Evolutionary conservation across 257 asterid genomes (phyloP).

Genomic region (Plectranthus barbatus): DNA sequence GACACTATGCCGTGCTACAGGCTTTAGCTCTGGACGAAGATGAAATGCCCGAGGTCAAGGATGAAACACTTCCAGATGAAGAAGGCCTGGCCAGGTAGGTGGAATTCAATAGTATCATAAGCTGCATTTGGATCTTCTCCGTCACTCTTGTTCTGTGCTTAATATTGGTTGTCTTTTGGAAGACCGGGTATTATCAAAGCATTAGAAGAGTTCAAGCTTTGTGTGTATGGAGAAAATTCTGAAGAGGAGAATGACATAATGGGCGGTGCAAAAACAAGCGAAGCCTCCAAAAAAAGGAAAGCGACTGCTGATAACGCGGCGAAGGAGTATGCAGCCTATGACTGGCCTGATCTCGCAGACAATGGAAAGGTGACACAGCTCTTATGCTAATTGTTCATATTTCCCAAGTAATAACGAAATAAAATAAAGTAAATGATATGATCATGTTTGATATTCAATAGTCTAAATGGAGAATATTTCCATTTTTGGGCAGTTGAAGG

Average conservation of each 20-base stretch:
- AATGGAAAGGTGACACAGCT: constrained; percentile 61
- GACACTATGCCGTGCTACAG: constrained; percentile 88
- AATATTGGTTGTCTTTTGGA: neutral
- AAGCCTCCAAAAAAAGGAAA: constrained; percentile 68
- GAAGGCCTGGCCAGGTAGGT: constrained; percentile 82
- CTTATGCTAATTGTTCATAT: constrained; percentile 1
- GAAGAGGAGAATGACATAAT: constrained; percentile 39
- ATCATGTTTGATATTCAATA: neutral
- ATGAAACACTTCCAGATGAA: constrained; percentile 97
- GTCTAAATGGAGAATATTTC: neutral
- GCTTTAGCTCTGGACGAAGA: constrained; percentile 96
- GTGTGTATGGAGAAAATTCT: constrained; percentile 69
- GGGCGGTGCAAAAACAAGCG: constrained; percentile 37
- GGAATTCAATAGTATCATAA: no score
- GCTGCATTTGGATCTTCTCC: neutral
- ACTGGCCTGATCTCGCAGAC: constrained; percentile 87
- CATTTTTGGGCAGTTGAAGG: constrained; percentile 66
- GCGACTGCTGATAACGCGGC: constrained; percentile 55
- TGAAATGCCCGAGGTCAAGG: constrained; percentile 85
- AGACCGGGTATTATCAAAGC: constrained; percentile 89
- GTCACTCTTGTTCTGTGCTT: neutral
- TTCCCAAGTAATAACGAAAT: neutral
- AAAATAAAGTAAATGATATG: neutral
- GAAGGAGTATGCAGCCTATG: constrained; percentile 49
- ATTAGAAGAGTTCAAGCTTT: constrained; percentile 73